Evolutionary conservation across 1,284 basidiomycete genomes (phyloP).

Genomic region (Tilletiopsis washingtonensis): DNA sequence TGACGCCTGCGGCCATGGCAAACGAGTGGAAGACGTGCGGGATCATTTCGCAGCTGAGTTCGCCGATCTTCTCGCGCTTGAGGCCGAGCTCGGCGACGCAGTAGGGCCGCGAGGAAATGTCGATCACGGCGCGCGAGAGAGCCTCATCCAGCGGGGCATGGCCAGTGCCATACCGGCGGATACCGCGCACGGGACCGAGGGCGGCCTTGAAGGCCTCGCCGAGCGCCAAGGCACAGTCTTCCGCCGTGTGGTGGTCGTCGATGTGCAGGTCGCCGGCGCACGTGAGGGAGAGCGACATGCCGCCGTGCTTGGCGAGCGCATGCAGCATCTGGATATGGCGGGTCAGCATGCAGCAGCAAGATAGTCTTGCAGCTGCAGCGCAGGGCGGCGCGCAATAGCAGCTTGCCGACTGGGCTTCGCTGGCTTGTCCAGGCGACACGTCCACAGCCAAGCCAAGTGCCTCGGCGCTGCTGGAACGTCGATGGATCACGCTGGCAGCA

Average conservation of each 20-base stretch:
- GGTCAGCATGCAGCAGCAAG: too few relatives aligned
- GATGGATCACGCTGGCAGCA: too few relatives aligned
- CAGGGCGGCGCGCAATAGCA: too few relatives aligned
- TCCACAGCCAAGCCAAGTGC: conserved; percentile 2
- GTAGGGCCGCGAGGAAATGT: conserved; percentile 94
- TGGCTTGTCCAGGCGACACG: neutral
- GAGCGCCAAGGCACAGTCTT: conserved; percentile 86
- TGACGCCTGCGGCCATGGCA: conserved; percentile 79
- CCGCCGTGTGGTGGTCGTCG: conserved; percentile 96
- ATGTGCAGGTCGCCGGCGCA: conserved; percentile 95
- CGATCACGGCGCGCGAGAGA: conserved; percentile 87
- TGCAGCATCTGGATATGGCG: conserved; percentile 38
- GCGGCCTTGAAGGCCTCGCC: conserved; percentile 93
- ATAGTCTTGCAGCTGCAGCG: too few relatives aligned
- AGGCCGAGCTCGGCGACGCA: conserved; percentile 73
- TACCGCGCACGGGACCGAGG: conserved; percentile 85
- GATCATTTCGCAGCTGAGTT: conserved; percentile 80
- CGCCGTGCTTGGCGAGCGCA: conserved; percentile 47
- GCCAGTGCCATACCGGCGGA: conserved; percentile 88
- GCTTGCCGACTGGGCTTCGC: too few relatives aligned
- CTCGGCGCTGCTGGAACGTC: too few relatives aligned
- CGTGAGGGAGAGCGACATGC: conserved; percentile 66
- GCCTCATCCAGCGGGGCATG: conserved; percentile 90
- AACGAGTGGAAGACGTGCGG: conserved; percentile 90
- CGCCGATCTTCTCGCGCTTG: conserved; percentile 92